Evolutionary conservation across 257 asterid species (phyloP).

Genomic region (Fraxinus pennsylvanica): DNA sequence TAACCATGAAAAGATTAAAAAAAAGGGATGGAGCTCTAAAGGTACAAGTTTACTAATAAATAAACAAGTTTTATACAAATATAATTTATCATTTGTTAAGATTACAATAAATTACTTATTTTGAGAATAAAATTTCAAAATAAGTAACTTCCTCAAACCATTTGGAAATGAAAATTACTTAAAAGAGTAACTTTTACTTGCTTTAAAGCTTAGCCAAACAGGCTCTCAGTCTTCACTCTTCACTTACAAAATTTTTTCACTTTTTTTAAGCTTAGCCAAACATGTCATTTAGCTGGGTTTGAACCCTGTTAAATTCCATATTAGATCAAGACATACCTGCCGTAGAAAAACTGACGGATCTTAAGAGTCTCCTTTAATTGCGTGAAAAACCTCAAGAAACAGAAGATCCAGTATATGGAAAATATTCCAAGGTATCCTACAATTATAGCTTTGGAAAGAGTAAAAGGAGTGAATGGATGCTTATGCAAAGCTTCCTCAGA

Average conservation of each 20-base stretch:
- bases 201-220: neutral
- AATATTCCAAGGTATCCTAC: constrained; percentile 85
- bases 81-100: neutral
- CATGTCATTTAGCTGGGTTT: constrained; percentile 2
- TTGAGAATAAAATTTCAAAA: neutral
- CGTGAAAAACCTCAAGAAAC: constrained; percentile 79
- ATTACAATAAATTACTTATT: neutral
- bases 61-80: neutral
- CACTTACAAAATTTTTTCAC: neutral
- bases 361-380: constrained; percentile 85
- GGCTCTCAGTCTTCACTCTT: neutral
- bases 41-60: neutral
- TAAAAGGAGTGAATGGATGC: constrained; percentile 83
- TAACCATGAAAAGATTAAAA: neutral
- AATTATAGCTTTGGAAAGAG: constrained; percentile 74
- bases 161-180: neutral
- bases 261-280: neutral
- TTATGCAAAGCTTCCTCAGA: constrained; percentile 86
- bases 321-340: constrained; percentile 55
- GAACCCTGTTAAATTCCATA: neutral
- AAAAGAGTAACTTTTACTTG: neutral
- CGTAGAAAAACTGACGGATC: constrained; percentile 72
- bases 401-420: constrained; percentile 74
- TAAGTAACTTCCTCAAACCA: neutral
- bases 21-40: neutral